Base-by-base conservation (phyloP, 179 eudicot species). In the Nepenthes alata region DNA sequence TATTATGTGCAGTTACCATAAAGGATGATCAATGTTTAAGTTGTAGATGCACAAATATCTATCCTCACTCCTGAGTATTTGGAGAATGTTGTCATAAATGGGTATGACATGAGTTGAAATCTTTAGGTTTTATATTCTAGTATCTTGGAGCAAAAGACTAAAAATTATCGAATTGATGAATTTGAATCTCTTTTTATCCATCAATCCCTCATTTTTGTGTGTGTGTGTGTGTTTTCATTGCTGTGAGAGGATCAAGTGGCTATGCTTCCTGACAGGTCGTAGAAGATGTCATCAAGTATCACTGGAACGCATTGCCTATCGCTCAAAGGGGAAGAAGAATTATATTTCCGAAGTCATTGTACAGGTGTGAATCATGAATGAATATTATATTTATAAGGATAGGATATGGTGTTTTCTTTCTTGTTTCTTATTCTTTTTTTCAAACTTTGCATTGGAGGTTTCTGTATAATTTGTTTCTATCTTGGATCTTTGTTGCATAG, bases 251-350 rank as follows among this genome's bases (percentile, higher is more conserved):
- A 11, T 7, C 59, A 56, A 34, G 11, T 56, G 11, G 11, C 14
- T 41, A 8, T 41, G 37, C 56, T 9, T 62, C 0, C 50, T 12
- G 55, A 58, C 74, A 90, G 97, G 91, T 89, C 25, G 0, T 16
- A 16, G 25, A 16, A 16, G 25, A 0, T 16, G 25, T 16, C 25
- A 16, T 16, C 25, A 16, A 16, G 25, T 16, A 16, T 16, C 25
- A 16, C 25, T 91, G 98, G 98, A 91, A 91, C 78, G 98, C 96
- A 13, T 80, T 91, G 82, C 98, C 98, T 52, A 85, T 75, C 61
- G 93, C 77, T 49, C 98, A 91, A 69, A 75, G 98, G 98, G 98
- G 60, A 91, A 89, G 96, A 91, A 91, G 71, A 91, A 89, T 65
- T 91, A 86, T 68, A 91, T 91, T 36, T 91, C 98, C 64, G 96